Percentiles rank a stretch among this genome's conserved stretches.
phyloP scores from a whole-genome alignment of 2,329 filamentous ascomycete genomes.

The Helminthosporium solani region DNA sequence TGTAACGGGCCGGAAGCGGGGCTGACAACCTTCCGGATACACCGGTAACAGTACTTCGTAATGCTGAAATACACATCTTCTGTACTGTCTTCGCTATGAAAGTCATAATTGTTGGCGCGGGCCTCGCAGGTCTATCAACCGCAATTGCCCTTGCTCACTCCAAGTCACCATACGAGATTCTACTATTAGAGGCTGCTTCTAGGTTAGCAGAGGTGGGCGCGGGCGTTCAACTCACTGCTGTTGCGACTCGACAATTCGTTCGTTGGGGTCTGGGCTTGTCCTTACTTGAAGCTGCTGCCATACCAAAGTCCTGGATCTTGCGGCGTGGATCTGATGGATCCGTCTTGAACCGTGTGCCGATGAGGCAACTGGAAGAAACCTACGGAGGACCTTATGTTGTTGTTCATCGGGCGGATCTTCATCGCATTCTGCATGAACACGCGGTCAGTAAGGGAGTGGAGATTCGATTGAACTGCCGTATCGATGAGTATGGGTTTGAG shows the following conservation, averaged over 20 bases:
- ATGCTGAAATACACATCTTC: neutral
- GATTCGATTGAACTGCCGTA: conserved; percentile 12
- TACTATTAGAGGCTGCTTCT: conserved; percentile 2
- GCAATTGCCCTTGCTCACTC: conserved; percentile 1
- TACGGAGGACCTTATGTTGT: conserved; percentile 19
- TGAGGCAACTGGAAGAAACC: conserved; percentile 11
- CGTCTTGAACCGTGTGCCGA: conserved; percentile 1
- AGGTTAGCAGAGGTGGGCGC: conserved; percentile 34
- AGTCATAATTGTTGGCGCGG: conserved; percentile 6
- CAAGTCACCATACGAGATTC: neutral
- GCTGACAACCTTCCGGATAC: no score
- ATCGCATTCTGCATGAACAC: conserved; percentile 15
- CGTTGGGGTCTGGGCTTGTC: conserved; percentile 43
- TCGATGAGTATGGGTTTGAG: conserved; percentile 18
- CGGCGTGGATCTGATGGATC: conserved; percentile 4
- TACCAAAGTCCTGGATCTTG: conserved; percentile 1
- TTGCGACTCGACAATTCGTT: conserved; percentile 45
- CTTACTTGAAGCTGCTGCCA: neutral
- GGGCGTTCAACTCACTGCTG: conserved; percentile 49
- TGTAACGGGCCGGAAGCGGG: no score
- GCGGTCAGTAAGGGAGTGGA: conserved; percentile 14
- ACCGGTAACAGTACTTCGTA: neutral
- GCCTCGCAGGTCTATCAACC: conserved; percentile 4
- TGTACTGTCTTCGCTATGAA: neutral
- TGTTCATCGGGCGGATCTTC: conserved; percentile 17